Evolutionary conservation across 225 moss, liverwort and hornwort genomes (phyloP).

Genomic region (Thuidium tamariscinum): DNA sequence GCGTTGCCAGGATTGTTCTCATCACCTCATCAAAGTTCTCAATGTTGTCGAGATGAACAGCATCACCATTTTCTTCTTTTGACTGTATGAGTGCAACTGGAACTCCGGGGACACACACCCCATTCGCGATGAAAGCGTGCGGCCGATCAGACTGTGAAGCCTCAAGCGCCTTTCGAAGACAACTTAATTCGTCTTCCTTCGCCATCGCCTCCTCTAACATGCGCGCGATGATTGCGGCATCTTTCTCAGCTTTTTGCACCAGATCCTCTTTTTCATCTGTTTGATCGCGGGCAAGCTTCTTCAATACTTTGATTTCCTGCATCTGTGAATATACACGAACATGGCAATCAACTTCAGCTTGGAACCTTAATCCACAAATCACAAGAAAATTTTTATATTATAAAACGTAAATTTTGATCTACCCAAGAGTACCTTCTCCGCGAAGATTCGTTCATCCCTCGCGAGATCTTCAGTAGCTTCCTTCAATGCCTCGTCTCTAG

Average conservation of each 20-base stretch:
- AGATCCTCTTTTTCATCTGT: slow-evolving; percentile 51
- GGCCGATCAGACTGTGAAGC: slow-evolving; percentile 41
- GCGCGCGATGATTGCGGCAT: slow-evolving; percentile 48
- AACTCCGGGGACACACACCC: slow-evolving; percentile 37
- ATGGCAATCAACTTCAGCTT: neutral
- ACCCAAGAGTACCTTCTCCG: slow-evolving; percentile 57
- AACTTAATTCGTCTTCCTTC: slow-evolving; percentile 61
- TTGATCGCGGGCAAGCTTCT: slow-evolving; percentile 60
- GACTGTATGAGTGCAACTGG: slow-evolving; percentile 19
- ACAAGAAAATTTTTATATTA: neutral
- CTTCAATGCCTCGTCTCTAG: slow-evolving; percentile 65
- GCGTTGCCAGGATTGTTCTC: neutral
- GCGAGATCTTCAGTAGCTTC: slow-evolving; percentile 83
- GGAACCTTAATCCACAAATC: neutral
- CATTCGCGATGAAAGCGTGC: slow-evolving; percentile 42
- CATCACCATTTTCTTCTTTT: slow-evolving; percentile 13
- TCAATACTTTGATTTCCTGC: slow-evolving; percentile 74
- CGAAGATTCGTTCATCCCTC: slow-evolving; percentile 79
- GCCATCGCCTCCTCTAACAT: slow-evolving; percentile 62
- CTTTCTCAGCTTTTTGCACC: slow-evolving; percentile 44
- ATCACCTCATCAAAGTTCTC: slow-evolving; percentile 34
- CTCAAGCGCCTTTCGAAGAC: slow-evolving; percentile 43
- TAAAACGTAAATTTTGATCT: neutral
- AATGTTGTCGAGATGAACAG: slow-evolving; percentile 7
- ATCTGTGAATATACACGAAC: slow-evolving; percentile 27